A percentile compares a stretch with the other conserved stretches of the same genome.
phyloP scores from a whole-genome alignment of 192 early-diverging fungal species.

The Coemansia sp. region DNA sequence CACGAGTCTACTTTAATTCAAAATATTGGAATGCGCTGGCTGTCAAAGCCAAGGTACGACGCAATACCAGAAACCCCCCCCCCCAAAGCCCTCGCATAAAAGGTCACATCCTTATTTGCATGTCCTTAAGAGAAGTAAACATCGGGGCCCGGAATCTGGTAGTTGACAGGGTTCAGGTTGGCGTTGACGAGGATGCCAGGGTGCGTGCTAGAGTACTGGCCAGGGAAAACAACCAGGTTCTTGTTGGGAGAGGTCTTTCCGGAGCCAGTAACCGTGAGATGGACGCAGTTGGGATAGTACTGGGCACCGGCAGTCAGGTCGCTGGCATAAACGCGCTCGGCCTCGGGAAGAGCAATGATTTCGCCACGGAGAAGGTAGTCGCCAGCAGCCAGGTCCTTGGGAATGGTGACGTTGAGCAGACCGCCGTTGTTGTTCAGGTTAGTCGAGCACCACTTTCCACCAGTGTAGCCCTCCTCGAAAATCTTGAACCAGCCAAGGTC shows the following conservation, averaged over 20 bases:
- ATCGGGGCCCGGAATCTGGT: constrained; percentile 1
- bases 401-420: constrained; percentile 2
- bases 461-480: not conserved
- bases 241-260: not conserved
- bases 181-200: constrained; percentile 4
- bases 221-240: not conserved
- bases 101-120: not conserved
- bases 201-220: not conserved
- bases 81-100: not conserved
- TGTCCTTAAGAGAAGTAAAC: not conserved
- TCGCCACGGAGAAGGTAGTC: constrained; percentile 6
- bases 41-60: too few relatives aligned
- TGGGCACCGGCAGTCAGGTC: constrained; percentile 6
- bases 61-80: too few relatives aligned
- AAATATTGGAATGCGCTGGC: too few relatives aligned
- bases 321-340: not conserved
- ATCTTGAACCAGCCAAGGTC: constrained; percentile 2
- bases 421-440: constrained; percentile 3
- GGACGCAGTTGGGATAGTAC: constrained; percentile 7
- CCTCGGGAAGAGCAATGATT: constrained; percentile 1
- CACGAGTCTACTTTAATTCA: too few relatives aligned
- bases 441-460: not conserved
- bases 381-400: not conserved
- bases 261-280: not conserved
- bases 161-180: not conserved